Evolutionary conservation across 768 basidiomycete species (phyloP).

Genomic region (Lactarius pseudohatsudake): DNA sequence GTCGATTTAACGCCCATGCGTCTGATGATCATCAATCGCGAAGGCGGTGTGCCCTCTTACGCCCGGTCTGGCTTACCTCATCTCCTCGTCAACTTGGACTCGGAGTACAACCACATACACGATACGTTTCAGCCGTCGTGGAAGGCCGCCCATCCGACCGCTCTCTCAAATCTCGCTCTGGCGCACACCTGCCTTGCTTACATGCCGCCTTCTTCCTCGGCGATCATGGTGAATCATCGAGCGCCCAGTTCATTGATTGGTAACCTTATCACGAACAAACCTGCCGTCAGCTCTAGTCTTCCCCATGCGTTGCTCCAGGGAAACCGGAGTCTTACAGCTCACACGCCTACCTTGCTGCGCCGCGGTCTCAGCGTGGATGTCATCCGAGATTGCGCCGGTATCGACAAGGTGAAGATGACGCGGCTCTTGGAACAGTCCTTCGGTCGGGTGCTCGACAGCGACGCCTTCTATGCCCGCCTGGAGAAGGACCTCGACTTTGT

Average conservation of each 20-base stretch:
- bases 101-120: constrained; percentile 82
- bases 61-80: constrained; percentile 94
- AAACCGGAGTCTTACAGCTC: constrained; percentile 78
- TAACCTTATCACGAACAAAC: constrained; percentile 97
- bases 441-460: constrained; percentile 63
- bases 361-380: constrained; percentile 87
- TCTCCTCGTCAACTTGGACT: constrained; percentile 89
- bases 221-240: constrained; percentile 96
- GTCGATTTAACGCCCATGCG: constrained; percentile 90
- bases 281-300: constrained; percentile 91
- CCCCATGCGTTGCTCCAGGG: constrained; percentile 91
- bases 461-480: constrained; percentile 78
- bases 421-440: constrained; percentile 88
- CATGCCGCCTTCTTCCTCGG: constrained; percentile 93
- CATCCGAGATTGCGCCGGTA: constrained; percentile 61
- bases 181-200: constrained; percentile 84
- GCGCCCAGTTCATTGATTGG: constrained; percentile 94
- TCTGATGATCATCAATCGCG: constrained; percentile 95
- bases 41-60: constrained; percentile 97
- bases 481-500: constrained; percentile 81
- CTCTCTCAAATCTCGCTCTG: constrained; percentile 81
- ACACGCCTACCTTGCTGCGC: constrained; percentile 91
- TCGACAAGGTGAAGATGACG: constrained; percentile 76
- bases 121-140: constrained; percentile 81
- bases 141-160: constrained; percentile 75